Evolutionary conservation across 192 early-diverging fungal genomes (phyloP).

Genomic region (Anaeromyces robustus): DNA sequence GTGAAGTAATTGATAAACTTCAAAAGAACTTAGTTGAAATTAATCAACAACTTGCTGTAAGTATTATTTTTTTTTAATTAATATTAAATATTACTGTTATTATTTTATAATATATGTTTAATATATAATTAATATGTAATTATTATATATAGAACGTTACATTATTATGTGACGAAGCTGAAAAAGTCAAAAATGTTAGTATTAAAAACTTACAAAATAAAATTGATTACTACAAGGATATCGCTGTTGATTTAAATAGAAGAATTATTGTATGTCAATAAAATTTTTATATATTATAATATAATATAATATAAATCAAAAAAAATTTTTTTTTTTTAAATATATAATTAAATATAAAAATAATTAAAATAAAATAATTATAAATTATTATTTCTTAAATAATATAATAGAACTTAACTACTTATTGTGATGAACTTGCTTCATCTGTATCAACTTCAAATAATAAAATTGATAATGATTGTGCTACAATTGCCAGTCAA

Average conservation of each 20-base stretch:
- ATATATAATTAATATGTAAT: no score
- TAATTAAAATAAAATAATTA: no score
- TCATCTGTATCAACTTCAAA: not conserved
- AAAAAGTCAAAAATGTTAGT: not conserved
- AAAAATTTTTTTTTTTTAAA: no score
- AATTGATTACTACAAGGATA: not conserved
- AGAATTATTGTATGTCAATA: not conserved
- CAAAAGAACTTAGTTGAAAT: not conserved
- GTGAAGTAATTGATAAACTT: not conserved
- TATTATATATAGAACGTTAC: not conserved
- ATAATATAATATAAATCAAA: no score
- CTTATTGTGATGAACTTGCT: not conserved
- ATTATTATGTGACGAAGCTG: not conserved
- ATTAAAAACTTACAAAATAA: not conserved
- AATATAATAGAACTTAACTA: not conserved
- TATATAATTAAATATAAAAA: no score
- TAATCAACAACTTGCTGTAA: not conserved
- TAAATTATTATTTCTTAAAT: no score
- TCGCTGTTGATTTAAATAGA: not conserved
- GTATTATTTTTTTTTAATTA: no score
- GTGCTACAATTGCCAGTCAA: no score
- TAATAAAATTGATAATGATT: not conserved
- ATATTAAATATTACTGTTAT: no score
- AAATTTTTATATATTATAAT: no score
- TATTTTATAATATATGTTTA: no score